Evolutionary conservation across 2,329 filamentous ascomycete genomes (phyloP), one percentile per base, ranked within the genome.

Genomic region (Pseudogymnoascus verrucosus): DNA sequence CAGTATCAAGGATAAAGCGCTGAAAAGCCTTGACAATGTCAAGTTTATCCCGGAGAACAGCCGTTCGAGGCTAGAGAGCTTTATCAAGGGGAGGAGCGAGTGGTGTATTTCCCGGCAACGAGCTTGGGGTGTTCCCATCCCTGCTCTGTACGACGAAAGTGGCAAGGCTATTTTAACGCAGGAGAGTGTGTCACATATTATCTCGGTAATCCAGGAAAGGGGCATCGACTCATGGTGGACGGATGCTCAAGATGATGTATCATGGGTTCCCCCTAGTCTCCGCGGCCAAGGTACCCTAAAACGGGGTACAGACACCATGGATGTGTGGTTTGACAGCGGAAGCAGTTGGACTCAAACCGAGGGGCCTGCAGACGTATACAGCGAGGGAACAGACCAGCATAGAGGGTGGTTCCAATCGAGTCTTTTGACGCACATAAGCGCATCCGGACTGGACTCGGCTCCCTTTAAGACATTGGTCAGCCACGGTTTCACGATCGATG

Each of bases 271-370:
- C 1, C 76, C 84, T 5, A 82, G 84, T 8, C 78, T 96, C 1
- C 77, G 78, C 47, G 74, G 75, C 34, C 77, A 80, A 12, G 79
- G 79, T 7, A 72, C 77, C 4, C 95, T 89, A 72, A 80, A 83
- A 59, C 88, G 95, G 66, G 93, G 93, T 12, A 90, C 81, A 47
- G 95, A 99, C 71, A 99, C 95, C 0, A 99, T 99, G 95, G 95
- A 99, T 74, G 95, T 99, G 8, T 99, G 95, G 95, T 99, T 99
- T 70, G 95, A 99, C 74, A 98, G 95, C 68, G 95, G 95, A 5
- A 96, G 90, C 60, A 96, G 91, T 71, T 99, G 95, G 95, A 89
- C 81, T 3, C 81, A 84, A 72, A 79, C 78, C 28, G 69, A 75
- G 7, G 71, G 74, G 68, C 87, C 74, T 23, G 91, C 91, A 0